Evolutionary conservation across 495 filamentous ascomycete genomes (phyloP), one percentile per base, ranked within the genome.

Genomic region (Aspergillus sparsus): DNA sequence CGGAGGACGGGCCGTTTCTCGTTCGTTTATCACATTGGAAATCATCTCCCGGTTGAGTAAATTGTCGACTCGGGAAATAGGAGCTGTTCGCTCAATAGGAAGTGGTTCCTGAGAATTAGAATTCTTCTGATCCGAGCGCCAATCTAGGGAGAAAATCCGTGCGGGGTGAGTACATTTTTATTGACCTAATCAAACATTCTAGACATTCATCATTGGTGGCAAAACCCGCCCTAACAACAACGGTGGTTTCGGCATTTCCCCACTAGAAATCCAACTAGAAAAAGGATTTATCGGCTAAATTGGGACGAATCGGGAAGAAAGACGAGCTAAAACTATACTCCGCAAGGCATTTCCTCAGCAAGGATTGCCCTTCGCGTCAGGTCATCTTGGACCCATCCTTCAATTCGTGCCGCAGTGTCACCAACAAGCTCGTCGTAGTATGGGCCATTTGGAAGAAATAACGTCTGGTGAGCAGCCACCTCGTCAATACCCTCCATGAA

Each of bases 401-500:
- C 44, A 21, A 47, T 47, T 47, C 15, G 44, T 9, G 44, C n/a
- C 5, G 44, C 44, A 47, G 44, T 87, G 71, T 93, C 90, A 1
- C 85, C 87, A 39, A 95, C 87, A 10, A 96, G 74, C 62, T 71
- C 70, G 66, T 93, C 89, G 69, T 97, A 95, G 42, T 90, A 73
- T 57, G 74, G 68, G 21, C 80, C 76, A 18, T 63, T 82, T 0
- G 83, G 75, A 42, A 91, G 84, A 70, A 97, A 97, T 57, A 97
- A 74, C 3, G 89, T 87, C 53, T 89, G 92, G 70, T 97, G 92
- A 4, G 92, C 92, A 7, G 82, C 85, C 5, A 96, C 89, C 66
- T 96, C 89, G 66, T 96, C 91, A 49, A 93, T 87, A 37, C 85
- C 85, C 34, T 86, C 81, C 88, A 97, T 93, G 66, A 83, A 86